Evolutionary conservation across 169 alveolate species (phyloP).

Genomic region (Eimeria sp.): DNA sequence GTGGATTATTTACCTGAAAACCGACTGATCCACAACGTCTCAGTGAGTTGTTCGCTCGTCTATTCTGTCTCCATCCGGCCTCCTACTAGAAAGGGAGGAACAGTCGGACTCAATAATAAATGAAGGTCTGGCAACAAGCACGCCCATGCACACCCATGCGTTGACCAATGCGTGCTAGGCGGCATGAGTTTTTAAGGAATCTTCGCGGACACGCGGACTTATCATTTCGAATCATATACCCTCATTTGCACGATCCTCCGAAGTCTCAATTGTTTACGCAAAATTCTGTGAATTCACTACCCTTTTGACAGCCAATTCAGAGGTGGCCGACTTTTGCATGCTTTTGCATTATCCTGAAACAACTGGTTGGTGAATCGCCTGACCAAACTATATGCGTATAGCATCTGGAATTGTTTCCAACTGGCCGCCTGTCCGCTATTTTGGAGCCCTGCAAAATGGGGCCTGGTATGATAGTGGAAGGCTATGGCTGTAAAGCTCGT

Average conservation of each 20-base stretch:
- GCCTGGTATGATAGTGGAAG: not conserved
- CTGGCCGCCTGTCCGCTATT: not conserved
- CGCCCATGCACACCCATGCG: not conserved
- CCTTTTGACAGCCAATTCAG: not conserved
- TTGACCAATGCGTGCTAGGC: not conserved
- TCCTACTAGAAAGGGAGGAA: not conserved
- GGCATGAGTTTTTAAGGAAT: not conserved
- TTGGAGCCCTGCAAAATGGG: not conserved
- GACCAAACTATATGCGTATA: not conserved
- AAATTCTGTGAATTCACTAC: not conserved
- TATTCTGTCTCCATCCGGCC: not conserved
- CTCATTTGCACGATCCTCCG: not conserved
- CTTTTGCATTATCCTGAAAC: not conserved
- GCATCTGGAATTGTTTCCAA: not conserved
- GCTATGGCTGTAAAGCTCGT: not conserved
- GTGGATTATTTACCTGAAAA: conserved; percentile 78
- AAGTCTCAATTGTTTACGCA: not conserved
- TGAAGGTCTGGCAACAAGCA: not conserved
- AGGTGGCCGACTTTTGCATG: not conserved
- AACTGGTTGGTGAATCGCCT: not conserved
- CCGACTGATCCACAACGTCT: conserved; percentile 36
- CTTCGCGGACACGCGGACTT: not conserved
- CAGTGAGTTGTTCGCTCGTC: not conserved
- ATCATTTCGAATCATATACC: not conserved
- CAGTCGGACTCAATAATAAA: not conserved